Evolutionary conservation across 139 green algal genomes (phyloP), one percentile per base, ranked within the genome.

Genomic region (Yamagishiella unicocca): DNA sequence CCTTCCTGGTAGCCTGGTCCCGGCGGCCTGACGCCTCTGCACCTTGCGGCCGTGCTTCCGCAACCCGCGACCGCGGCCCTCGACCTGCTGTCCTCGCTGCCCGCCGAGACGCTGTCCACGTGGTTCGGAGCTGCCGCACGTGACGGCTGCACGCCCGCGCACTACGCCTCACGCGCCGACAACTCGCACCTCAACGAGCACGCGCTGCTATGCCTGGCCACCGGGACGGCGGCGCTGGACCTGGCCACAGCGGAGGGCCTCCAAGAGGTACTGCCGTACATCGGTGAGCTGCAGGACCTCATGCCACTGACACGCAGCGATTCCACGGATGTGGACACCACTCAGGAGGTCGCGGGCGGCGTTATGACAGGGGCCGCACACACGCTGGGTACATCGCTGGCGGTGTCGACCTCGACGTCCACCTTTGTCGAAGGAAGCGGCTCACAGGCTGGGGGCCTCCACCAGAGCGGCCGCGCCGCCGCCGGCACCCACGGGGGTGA

Each of bases 141-240:
- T 31, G 82, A 87, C 66, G 82, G 46, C 33, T 70, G 46, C 46
- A 87, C 82, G 35, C 82, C 82, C 8, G 82, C 82, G 6, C 82
- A 80, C 68, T 87, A 87, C 53, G 82, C 82, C 2, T 19, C 31
- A 3, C 82, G 67, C 3, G 82, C 67, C 5, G 82, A 67, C 67
- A 87, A 87, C 38, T 3, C 21, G 24, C 82, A 87, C 82, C 82
- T 87, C 12, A 87, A 87, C 53, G 67, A 80, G 35, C 82, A 81
- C 37, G 82, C 82, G 45, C 50, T 87, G 46, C 42, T 81, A 27
- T 54, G 46, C 46, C 46, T 87, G 19, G 82, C 67, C 24, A 77
- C 45, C 14, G 80, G 80, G 10, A n/a, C 61, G 21, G 79, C 61
- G 12, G 61, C 42, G 1, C 43, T 85, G 40, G 79, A 76, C 6